Percentiles rank a stretch among this genome's conserved stretches.
phyloP scores from a whole-genome alignment of 2,329 filamentous ascomycete genomes.

The Chrysoporthe deuterocubensis region DNA sequence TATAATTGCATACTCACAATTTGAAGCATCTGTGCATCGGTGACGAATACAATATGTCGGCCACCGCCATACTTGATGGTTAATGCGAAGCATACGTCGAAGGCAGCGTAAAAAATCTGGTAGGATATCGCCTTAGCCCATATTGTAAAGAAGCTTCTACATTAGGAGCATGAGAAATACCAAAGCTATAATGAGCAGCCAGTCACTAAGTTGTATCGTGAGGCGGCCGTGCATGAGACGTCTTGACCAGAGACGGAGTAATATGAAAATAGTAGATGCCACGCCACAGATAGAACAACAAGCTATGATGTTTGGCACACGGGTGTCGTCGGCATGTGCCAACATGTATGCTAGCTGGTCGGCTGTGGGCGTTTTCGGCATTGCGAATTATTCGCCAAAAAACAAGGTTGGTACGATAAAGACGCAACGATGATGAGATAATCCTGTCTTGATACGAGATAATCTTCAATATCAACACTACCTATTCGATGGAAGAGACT shows the following conservation, averaged over 20 bases:
- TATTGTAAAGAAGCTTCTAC: not conserved
- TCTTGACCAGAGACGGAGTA: slow-evolving; percentile 16
- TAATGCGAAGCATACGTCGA: slow-evolving; percentile 8
- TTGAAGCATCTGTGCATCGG: slow-evolving; percentile 23
- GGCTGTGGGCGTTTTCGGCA: too few species aligned
- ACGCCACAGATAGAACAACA: slow-evolving; percentile 24
- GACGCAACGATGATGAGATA: too few species aligned
- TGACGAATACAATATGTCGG: slow-evolving; percentile 23
- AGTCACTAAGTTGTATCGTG: slow-evolving; percentile 6
- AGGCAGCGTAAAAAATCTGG: slow-evolving; percentile 11
- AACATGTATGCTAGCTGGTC: slow-evolving; percentile 20
- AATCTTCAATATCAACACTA: too few species aligned
- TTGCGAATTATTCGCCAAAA: too few species aligned
- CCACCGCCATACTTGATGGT: slow-evolving; percentile 23
- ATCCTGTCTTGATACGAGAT: too few species aligned
- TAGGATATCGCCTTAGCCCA: not conserved
- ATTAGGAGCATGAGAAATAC: not conserved
- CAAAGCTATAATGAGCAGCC: slow-evolving; percentile 8
- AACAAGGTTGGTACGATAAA: too few species aligned
- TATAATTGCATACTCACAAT: slow-evolving; percentile 16
- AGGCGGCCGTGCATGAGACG: slow-evolving; percentile 11
- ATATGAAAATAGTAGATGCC: slow-evolving; percentile 15
- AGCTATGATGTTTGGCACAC: slow-evolving; percentile 22
- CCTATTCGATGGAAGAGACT: too few species aligned
- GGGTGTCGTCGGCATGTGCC: slow-evolving; percentile 21